phyloP scores from a whole-genome alignment of 2,329 filamentous ascomycete genomes.

The Monosporascus ibericus region DNA sequence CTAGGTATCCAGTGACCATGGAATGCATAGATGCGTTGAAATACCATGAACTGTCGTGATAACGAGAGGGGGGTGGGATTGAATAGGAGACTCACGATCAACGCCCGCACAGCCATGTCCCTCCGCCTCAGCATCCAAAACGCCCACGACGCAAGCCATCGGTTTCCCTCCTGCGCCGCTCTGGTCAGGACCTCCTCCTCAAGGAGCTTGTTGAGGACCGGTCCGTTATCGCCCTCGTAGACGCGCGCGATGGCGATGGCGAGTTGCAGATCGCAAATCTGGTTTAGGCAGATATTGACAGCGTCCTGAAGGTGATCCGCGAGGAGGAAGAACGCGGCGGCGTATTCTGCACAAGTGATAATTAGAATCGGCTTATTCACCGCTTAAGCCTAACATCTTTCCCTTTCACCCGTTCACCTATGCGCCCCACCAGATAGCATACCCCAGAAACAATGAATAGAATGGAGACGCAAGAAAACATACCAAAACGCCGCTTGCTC shows the following conservation, averaged over 20 bases:
- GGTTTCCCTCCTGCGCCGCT: constrained; percentile 75
- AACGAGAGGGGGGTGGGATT: background rate
- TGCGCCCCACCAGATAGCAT: no score
- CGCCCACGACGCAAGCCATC: constrained; percentile 93
- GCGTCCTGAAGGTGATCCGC: constrained; percentile 82
- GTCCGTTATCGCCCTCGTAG: constrained; percentile 79
- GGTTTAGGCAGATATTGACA: constrained; percentile 77
- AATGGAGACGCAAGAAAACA: constrained; percentile 15
- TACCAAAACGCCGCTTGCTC: constrained; percentile 81
- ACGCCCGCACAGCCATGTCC: constrained; percentile 75
- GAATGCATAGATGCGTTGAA: no score
- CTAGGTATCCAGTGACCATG: no score
- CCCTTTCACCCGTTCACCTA: no score
- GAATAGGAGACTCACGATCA: constrained; percentile 57
- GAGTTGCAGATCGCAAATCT: constrained; percentile 82
- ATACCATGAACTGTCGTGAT: no score
- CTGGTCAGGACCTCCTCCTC: constrained; percentile 72
- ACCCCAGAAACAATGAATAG: no score
- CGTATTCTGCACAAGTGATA: constrained; percentile 62
- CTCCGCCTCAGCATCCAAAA: constrained; percentile 84
- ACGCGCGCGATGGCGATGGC: constrained; percentile 83
- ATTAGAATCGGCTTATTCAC: background rate
- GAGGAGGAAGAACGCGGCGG: constrained; percentile 90
- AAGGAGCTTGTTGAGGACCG: constrained; percentile 66
- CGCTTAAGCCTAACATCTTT: no score